phyloP scores from a whole-genome alignment of 2,329 filamentous ascomycete genomes.

The Nothophaeocryptopus gaeumannii region DNA sequence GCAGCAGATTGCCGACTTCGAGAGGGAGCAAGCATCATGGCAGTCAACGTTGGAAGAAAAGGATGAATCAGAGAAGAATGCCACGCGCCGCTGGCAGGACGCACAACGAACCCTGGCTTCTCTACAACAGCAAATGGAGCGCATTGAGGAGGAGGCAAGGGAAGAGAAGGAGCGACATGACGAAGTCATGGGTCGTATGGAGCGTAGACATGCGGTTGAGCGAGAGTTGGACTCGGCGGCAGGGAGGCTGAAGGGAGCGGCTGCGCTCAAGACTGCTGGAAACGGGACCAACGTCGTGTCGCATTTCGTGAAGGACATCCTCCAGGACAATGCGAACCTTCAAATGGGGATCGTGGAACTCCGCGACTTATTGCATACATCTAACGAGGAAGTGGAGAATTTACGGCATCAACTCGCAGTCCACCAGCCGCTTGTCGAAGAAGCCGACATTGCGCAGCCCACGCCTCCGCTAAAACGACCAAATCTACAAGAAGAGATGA shows the following conservation, averaged over 20 bases:
- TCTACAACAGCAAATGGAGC: constrained; percentile 82
- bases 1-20: constrained; percentile 71
- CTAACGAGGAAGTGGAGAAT: constrained; percentile 89
- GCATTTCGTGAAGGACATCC: constrained; percentile 90
- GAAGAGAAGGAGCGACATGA: constrained; percentile 78
- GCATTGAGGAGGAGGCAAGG: constrained; percentile 77
- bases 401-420: constrained; percentile 76
- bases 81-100: constrained; percentile 78
- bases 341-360: constrained; percentile 90
- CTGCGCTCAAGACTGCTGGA: constrained; percentile 64
- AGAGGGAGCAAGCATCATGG: constrained; percentile 74
- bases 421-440: constrained; percentile 65
- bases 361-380: constrained; percentile 82
- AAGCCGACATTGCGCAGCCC: constrained; percentile 27
- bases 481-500: constrained; percentile 65
- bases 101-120: constrained; percentile 76
- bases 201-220: constrained; percentile 77
- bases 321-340: constrained; percentile 91
- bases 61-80: constrained; percentile 72
- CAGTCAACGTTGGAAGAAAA: constrained; percentile 65
- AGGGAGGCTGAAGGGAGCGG: constrained; percentile 75
- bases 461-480: constrained; percentile 20
- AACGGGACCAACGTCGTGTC: constrained; percentile 73
- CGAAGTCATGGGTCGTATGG: constrained; percentile 78
- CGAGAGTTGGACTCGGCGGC: constrained; percentile 76